These are phyloP conservation scores for Syzygium malaccense DNA, from an alignment of 441 rosid genomes.

Conservation along the genomic window DNA sequence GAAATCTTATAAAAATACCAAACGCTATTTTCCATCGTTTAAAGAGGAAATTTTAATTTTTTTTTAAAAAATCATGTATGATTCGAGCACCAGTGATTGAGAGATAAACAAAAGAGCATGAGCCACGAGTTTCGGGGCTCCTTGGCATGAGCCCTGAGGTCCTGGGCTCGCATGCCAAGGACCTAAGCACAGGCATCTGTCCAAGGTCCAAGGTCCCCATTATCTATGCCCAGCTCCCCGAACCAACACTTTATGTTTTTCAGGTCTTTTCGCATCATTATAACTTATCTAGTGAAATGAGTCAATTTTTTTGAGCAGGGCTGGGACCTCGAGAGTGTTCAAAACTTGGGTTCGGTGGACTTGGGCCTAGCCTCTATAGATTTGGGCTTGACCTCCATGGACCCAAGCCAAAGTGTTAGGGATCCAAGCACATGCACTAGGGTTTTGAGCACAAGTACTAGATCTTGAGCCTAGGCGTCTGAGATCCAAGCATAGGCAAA, in stretches of 20 bases:
- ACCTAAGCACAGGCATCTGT: fast-evolving
- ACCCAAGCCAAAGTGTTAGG: fast-evolving
- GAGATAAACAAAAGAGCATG: fast-evolving
- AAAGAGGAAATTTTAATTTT: background rate
- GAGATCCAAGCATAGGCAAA: background rate
- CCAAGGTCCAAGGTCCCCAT: background rate
- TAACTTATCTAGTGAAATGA: background rate
- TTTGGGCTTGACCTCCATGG: background rate
- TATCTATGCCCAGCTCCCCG: background rate
- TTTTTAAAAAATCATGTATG: background rate
- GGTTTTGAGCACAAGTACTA: fast-evolving
- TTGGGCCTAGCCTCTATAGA: background rate
- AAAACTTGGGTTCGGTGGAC: background rate
- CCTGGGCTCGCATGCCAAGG: background rate
- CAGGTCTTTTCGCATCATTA: fast-evolving
- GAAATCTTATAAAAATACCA: background rate
- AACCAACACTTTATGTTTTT: background rate
- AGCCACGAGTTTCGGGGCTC: background rate
- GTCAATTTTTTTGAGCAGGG: background rate
- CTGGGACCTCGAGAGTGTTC: fast-evolving
- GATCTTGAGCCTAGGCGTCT: background rate
- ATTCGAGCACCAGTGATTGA: background rate
- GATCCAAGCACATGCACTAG: background rate
- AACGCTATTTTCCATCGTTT: background rate
- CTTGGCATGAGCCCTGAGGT: background rate